Percentiles rank a stretch among this genome's conserved stretches.
These are phyloP conservation scores for Aspergillus carbonarius DNA, from an alignment of 2,329 filamentous ascomycete species.

Conservation along the genomic window DNA sequence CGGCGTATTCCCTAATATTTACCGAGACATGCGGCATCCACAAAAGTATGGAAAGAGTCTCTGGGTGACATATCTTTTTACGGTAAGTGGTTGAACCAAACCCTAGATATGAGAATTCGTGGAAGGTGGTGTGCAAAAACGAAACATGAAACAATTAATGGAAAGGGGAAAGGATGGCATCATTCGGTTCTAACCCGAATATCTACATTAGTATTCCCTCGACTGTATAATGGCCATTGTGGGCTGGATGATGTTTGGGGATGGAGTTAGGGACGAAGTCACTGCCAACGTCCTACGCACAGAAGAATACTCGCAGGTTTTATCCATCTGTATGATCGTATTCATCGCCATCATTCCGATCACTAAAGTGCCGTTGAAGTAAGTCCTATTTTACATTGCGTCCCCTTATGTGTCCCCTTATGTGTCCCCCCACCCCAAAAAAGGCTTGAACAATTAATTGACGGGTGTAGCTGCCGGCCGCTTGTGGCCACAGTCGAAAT, in stretches of 20 bases:
- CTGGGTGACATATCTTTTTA: slow-evolving; percentile 80
- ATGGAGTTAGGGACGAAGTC: slow-evolving; percentile 81
- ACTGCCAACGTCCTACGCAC: slow-evolving; percentile 83
- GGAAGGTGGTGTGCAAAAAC: background rate
- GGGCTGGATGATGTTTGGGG: slow-evolving; percentile 92
- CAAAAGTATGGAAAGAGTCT: slow-evolving; percentile 76
- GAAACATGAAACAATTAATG: background rate
- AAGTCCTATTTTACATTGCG: slow-evolving; percentile 22
- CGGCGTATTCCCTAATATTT: slow-evolving; percentile 80
- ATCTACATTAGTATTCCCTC: slow-evolving; percentile 62
- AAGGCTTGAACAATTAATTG: slow-evolving; percentile 12
- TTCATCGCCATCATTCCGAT: slow-evolving; percentile 91
- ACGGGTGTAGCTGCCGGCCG: slow-evolving; percentile 63
- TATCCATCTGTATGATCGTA: slow-evolving; percentile 77
- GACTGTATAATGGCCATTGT: slow-evolving; percentile 79
- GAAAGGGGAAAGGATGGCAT: background rate
- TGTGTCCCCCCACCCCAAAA: too few relatives aligned
- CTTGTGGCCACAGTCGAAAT: slow-evolving; percentile 85
- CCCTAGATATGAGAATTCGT: too few relatives aligned
- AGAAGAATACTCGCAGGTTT: slow-evolving; percentile 67
- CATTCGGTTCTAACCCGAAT: slow-evolving; percentile 12
- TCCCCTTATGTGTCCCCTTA: background rate
- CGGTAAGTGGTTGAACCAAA: slow-evolving; percentile 52
- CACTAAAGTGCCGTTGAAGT: slow-evolving; percentile 89
- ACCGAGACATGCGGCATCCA: slow-evolving; percentile 75